Base-by-base conservation (phyloP, 2,329 filamentous ascomycete species). In the Dactylellina haptotyla region DNA sequence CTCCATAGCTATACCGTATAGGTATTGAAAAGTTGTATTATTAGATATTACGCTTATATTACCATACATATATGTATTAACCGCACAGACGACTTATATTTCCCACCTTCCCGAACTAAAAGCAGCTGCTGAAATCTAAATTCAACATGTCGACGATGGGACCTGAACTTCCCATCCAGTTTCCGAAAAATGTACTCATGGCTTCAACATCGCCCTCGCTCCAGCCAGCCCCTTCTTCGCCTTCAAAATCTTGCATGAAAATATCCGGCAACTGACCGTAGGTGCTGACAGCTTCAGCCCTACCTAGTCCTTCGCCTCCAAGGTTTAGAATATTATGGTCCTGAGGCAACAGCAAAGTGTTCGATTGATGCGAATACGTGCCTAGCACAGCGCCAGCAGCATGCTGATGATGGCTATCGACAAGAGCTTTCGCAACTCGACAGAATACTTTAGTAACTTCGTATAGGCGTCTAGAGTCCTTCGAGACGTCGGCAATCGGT, bases 71-170 rank as follows among this genome's bases (percentile, higher is more conserved):
- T n/a, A n/a, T n/a, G n/a, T n/a, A n/a, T n/a, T n/a, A n/a, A n/a
- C n/a, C n/a, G n/a, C n/a, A 34, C 6, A 34, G 14, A 34, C 6
- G n/a, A n/a, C 16, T n/a, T n/a, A 8, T 16, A 37, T 4, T n/a
- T 16, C 30, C 32, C 32, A 46, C 41, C 41, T 46, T 46, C 41
- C 41, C 41, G 18, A 46, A 3, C 16, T 39, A 73, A 56, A 73
- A 73, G 18, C 69, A 73, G 16, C 69, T 73, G 41, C 69, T 73
- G 39, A 73, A 73, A 45, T 73, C 69, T 14, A 73, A 59, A 50
- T 73, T 73, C 46, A 73, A 28, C 69, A 73, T 73, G 51, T 73
- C 69, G 14, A 73, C 69, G 50, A 73, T 73, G 4, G 69, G 69
- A 4, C 69, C 69, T 1, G 69, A 73, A 61, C 69, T 73, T 12